A percentile compares a stretch with the other conserved stretches of the same genome.
Conservation (phyloP, 257 asterid genomes). For the Nicotiana paniculata region DNA sequence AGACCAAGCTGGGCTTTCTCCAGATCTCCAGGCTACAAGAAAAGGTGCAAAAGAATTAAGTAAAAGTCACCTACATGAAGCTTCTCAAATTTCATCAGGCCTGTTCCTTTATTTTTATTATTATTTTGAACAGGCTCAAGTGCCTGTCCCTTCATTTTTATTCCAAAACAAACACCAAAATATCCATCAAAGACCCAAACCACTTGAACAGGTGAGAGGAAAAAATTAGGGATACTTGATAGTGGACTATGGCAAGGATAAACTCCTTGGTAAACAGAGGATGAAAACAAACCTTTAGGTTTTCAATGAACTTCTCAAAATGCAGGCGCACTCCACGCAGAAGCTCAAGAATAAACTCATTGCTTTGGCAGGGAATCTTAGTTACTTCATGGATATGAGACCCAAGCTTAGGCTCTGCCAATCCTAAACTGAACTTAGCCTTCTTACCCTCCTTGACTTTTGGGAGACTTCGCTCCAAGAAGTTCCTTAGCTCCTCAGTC, state of each 20-base stretch:
- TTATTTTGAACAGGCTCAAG: neutral
- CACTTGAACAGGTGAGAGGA: neutral
- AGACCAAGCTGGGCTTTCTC: constrained; percentile 96
- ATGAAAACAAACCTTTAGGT: constrained; percentile 58
- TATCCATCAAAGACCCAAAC: neutral
- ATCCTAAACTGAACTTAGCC: constrained; percentile 70
- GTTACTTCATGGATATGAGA: constrained; percentile 77
- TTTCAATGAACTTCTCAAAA: constrained; percentile 53
- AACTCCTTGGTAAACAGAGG: neutral
- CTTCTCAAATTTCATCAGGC: neutral
- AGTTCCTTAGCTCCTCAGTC: constrained; percentile 80
- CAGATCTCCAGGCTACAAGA: constrained; percentile 68
- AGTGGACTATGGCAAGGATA: neutral
- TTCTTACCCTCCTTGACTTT: constrained; percentile 84
- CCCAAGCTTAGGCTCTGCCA: constrained; percentile 87
- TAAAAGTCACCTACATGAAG: neutral
- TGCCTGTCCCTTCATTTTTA: neutral
- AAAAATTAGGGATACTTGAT: neutral
- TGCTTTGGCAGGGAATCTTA: constrained; percentile 81
- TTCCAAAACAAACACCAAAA: neutral
- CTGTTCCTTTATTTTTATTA: neutral
- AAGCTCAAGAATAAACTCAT: constrained; percentile 80
- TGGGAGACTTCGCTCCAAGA: constrained; percentile 71
- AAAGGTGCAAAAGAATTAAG: neutral
- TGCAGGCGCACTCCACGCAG: constrained; percentile 82